Evolutionary conservation across 768 basidiomycete species (phyloP).

Genomic region (Gloeopeniophorella convolvens): DNA sequence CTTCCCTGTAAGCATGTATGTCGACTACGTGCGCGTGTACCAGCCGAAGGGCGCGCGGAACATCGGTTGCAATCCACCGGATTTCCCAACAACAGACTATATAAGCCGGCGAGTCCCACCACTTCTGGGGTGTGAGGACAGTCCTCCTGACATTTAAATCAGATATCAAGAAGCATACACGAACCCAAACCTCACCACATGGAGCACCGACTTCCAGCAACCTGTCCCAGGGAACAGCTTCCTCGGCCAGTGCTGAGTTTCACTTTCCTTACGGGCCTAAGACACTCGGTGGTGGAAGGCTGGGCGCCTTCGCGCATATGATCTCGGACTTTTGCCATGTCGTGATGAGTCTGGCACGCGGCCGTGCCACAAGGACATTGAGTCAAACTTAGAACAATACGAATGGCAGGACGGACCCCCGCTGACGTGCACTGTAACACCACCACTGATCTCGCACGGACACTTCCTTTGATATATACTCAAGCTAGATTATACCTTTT

Average conservation of each 20-base stretch:
- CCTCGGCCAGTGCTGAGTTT: slow-evolving; percentile 38
- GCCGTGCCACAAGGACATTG: no score
- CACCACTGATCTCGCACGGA: background rate
- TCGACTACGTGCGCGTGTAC: slow-evolving; percentile 83
- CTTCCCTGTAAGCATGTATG: slow-evolving; percentile 53
- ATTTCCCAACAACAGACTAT: slow-evolving; percentile 70
- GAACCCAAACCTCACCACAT: slow-evolving; percentile 52
- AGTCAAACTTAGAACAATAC: no score
- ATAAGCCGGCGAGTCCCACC: slow-evolving; percentile 57
- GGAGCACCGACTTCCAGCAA: slow-evolving; percentile 40
- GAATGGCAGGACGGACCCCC: no score
- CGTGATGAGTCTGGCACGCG: no score
- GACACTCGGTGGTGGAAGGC: slow-evolving; percentile 5
- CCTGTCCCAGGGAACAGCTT: slow-evolving; percentile 46
- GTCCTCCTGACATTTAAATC: background rate
- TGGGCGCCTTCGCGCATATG: no score
- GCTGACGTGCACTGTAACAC: background rate
- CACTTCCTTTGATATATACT: slow-evolving; percentile 8
- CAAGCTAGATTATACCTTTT: background rate
- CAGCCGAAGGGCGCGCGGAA: slow-evolving; percentile 44
- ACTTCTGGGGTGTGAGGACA: background rate
- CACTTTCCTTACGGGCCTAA: no score
- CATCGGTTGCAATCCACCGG: slow-evolving; percentile 61
- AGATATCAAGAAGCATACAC: slow-evolving; percentile 66
- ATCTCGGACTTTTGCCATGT: no score